A percentile compares a stretch with the other conserved stretches of the same genome.
These are phyloP conservation scores for Astrothelium macrocarpum DNA, from an alignment of 495 filamentous ascomycete species.

Conservation along the genomic window DNA sequence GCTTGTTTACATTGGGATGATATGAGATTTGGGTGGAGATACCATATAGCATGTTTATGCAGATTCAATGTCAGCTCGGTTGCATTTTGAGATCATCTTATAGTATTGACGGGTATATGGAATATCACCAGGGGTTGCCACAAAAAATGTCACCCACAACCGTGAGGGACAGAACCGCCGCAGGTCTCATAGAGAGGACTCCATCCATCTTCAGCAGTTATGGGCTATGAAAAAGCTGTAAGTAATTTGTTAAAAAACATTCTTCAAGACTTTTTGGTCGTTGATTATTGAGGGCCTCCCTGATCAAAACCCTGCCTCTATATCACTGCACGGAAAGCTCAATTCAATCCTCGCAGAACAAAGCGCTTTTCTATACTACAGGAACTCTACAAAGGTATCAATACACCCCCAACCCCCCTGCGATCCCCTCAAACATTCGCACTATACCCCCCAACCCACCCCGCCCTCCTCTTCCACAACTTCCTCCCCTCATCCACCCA, in stretches of 20 bases:
- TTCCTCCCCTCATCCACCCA: constrained; percentile 92
- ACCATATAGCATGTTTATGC: background rate
- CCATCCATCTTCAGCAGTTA: too few relatives aligned
- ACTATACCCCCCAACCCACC: constrained; percentile 37
- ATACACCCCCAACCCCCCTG: background rate
- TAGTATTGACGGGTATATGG: background rate
- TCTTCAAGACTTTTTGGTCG: too few relatives aligned
- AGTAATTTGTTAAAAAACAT: too few relatives aligned
- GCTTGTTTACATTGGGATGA: background rate
- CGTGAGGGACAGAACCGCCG: too few relatives aligned
- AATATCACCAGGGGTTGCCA: too few relatives aligned
- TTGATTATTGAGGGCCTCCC: too few relatives aligned
- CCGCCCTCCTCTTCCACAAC: constrained; percentile 38
- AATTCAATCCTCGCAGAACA: background rate
- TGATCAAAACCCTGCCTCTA: too few relatives aligned
- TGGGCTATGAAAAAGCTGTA: too few relatives aligned
- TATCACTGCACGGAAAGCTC: too few relatives aligned
- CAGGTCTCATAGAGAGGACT: too few relatives aligned
- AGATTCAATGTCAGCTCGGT: background rate
- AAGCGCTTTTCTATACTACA: constrained; percentile 2
- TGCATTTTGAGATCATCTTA: background rate
- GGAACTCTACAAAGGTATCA: background rate
- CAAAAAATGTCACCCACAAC: too few relatives aligned
- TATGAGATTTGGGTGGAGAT: constrained; percentile 1
- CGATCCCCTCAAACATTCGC: constrained; percentile 30